Evolutionary conservation across 495 filamentous ascomycete genomes (phyloP).

Genomic region (Penicillium nucicola): DNA sequence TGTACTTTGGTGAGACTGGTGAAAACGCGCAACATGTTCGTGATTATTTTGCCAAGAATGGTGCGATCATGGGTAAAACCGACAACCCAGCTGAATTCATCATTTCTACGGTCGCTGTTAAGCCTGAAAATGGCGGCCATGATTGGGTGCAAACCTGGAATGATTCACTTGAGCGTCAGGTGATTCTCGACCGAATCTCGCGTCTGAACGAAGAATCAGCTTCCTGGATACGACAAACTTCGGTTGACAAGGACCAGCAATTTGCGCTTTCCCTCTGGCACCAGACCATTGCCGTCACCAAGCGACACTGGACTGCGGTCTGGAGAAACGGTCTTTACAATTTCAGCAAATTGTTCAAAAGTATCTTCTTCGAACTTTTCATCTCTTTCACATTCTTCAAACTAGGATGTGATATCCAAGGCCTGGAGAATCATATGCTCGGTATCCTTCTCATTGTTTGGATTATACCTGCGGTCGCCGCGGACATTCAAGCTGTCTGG

Average conservation of each 20-base stretch:
- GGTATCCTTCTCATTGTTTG: not conserved
- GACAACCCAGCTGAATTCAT: not conserved
- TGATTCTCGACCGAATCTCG: no score
- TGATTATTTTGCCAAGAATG: not conserved
- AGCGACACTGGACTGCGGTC: slow-evolving; percentile 1
- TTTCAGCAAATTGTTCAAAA: not conserved
- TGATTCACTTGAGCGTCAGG: not conserved
- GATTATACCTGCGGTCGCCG: not conserved
- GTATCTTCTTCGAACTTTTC: not conserved
- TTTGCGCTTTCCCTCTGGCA: not conserved
- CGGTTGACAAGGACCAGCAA: no score
- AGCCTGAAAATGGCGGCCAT: not conserved
- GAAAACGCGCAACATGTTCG: not conserved
- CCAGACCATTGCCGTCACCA: not conserved
- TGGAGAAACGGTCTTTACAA: slow-evolving; percentile 1
- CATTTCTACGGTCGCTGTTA: not conserved
- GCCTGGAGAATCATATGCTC: not conserved
- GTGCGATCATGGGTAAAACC: not conserved
- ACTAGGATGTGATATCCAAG: not conserved
- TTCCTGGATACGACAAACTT: no score
- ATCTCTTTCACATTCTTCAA: slow-evolving; percentile 2
- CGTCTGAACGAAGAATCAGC: no score
- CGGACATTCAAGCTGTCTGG: not conserved
- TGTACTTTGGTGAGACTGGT: slow-evolving; percentile 63
- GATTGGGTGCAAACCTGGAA: not conserved